Percentiles rank a stretch among this genome's conserved stretches.
Conservation (phyloP, 495 filamentous ascomycete species). For the Bacidia gigantensis region DNA sequence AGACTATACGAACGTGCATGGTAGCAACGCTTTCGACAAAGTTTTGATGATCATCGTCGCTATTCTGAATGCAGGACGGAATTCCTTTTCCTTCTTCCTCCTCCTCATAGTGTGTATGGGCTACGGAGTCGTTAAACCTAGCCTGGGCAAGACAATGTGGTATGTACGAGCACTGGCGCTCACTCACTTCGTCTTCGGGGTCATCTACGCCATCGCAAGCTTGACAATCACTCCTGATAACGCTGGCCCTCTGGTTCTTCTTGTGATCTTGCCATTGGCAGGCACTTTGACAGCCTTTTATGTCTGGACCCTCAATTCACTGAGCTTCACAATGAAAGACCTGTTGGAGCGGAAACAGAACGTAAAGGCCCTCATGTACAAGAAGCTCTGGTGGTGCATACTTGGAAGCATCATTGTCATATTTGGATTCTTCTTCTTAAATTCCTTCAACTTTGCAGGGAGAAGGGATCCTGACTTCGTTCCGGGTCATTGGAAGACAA, state of each 20-base stretch:
- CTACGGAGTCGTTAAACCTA: constrained; percentile 93
- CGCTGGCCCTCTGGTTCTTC: constrained; percentile 73
- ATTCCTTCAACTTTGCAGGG: constrained; percentile 85
- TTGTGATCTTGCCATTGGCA: constrained; percentile 87
- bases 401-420: constrained; percentile 84
- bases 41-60: constrained; percentile 80
- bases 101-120: constrained; percentile 99
- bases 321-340: constrained; percentile 92
- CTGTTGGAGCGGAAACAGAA: constrained; percentile 85
- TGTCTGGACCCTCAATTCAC: constrained; percentile 93
- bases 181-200: constrained; percentile 85
- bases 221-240: constrained; percentile 67
- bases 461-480: constrained; percentile 72
- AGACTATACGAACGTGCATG: constrained; percentile 87
- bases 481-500: constrained; percentile 85
- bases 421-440: constrained; percentile 92
- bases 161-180: constrained; percentile 84
- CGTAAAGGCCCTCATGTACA: constrained; percentile 91
- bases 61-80: constrained; percentile 80
- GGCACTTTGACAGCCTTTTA: constrained; percentile 94
- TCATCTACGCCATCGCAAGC: constrained; percentile 84
- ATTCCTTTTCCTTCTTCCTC: constrained; percentile 97
- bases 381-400: constrained; percentile 97
- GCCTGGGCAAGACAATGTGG: constrained; percentile 86
- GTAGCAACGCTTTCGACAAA: constrained; percentile 64